Base-by-base conservation (phyloP, 495 filamentous ascomycete species). In the Talaromyces ruber region DNA sequence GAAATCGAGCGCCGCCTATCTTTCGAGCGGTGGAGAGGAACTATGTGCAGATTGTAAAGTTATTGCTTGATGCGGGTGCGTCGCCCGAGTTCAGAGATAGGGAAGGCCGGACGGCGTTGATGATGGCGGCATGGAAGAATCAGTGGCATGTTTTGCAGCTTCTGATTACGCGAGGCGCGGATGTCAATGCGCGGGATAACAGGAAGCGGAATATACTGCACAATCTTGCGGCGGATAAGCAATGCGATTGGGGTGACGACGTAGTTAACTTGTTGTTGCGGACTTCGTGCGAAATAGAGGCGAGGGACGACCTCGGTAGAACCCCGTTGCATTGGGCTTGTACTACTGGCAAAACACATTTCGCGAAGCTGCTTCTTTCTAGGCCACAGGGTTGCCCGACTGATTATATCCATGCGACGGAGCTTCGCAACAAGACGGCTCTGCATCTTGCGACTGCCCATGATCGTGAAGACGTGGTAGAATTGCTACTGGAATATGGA, bases 321-420 rank as follows among this genome's bases (percentile, higher is more conserved):
- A 84, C 82, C 30, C 81, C 86, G 28, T 64, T 88, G 58, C 79
- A 86, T 64, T 87, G 85, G 86, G 84, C 86, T 26, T 83, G 83
- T 60, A 83, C 81, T 21, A 85, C 84, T 47, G 82, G 84, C 9
- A 87, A 87, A 66, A 66, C 74, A 45, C 71, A 72, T 24, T 68
- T 88, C 21, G 82, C 78, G n/a, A 76, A 81, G 64, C 64, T 81
- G 66, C 72, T 88, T 47, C 72, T 89, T 6, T 79, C 70, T 16
- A 60, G 79, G 26, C 66, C 73, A 2, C 68, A 71, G 56, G 71
- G 71, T 6, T 60, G 59, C 18, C 74, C 74, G 2, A 70, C 67
- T 29, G 84, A 79, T 5, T 64, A 77, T 58, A 72, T 87, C 26
- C 70, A 79, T 62, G 80, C 80, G 0, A 74, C 76, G 5, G 85